A percentile compares a stretch with the other conserved stretches of the same genome.
Conservation (phyloP, 768 basidiomycete genomes). For the Pulveroboletus sp. region DNA sequence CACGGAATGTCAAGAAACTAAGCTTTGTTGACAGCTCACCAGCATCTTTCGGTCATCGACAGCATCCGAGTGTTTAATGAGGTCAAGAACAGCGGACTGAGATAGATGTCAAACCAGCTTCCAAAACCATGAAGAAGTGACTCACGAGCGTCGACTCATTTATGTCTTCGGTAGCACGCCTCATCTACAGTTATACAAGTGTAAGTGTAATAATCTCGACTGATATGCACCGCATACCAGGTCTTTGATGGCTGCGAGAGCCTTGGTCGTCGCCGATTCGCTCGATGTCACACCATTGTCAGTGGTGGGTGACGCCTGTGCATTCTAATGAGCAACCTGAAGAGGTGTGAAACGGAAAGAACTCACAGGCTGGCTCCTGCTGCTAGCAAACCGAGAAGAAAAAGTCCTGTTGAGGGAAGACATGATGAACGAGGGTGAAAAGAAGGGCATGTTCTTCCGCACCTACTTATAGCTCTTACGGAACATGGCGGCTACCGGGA, state of each 20-base stretch:
- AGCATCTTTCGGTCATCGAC: constrained; percentile 78
- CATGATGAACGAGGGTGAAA: constrained; percentile 18
- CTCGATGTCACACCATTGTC: constrained; percentile 6
- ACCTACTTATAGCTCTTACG: constrained; percentile 27
- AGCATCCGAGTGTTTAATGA: constrained; percentile 53
- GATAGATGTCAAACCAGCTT: not conserved
- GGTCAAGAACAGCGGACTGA: constrained; percentile 62
- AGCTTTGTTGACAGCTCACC: constrained; percentile 39
- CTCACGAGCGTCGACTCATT: constrained; percentile 28
- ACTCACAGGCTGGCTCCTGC: constrained; percentile 27
- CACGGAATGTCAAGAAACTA: not conserved
- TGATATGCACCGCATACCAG: constrained; percentile 17
- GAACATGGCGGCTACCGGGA: constrained; percentile 10
- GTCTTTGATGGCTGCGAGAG: constrained; percentile 28
- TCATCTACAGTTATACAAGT: constrained; percentile 20
- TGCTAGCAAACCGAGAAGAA: constrained; percentile 30
- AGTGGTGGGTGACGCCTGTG: constrained; percentile 10
- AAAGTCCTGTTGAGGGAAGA: constrained; percentile 28
- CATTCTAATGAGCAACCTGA: constrained; percentile 1
- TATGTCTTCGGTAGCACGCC: constrained; percentile 29
- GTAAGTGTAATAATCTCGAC: not conserved
- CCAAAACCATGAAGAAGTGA: not conserved
- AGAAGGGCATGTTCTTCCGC: not conserved
- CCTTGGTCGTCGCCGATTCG: constrained; percentile 22
- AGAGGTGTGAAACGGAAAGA: not conserved